A percentile compares a stretch with the other conserved stretches of the same genome.
Conservation (phyloP, 2,329 filamentous ascomycete genomes). For the Cadophora luteo-olivacea region DNA sequence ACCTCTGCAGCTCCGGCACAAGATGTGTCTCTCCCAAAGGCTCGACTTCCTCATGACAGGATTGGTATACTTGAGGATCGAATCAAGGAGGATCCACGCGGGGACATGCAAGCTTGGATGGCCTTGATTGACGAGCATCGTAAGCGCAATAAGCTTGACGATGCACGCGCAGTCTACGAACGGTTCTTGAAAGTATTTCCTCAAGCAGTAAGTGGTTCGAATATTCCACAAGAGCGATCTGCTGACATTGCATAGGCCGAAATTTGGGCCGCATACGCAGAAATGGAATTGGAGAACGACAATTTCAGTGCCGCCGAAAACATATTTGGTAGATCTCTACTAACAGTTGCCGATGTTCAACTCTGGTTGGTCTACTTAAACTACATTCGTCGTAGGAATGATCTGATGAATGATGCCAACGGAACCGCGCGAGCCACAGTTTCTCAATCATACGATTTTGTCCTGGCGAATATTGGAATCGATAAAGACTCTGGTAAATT, state of each 20-base stretch:
- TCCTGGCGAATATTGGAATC: conserved; percentile 86
- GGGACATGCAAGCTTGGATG: conserved; percentile 92
- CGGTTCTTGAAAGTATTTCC: conserved; percentile 90
- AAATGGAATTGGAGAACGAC: conserved; percentile 88
- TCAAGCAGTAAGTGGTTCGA: conserved; percentile 74
- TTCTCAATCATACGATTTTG: conserved; percentile 88
- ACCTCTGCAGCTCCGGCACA: conserved; percentile 38
- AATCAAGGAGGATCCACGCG: conserved; percentile 89
- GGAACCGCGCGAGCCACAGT: conserved; percentile 81
- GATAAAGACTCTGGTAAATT: conserved; percentile 89
- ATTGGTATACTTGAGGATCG: conserved; percentile 75
- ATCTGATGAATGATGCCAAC: conserved; percentile 78
- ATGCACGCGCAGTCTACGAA: conserved; percentile 80
- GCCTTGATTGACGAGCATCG: conserved; percentile 85
- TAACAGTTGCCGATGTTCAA: conserved; percentile 80
- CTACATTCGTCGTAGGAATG: conserved; percentile 91
- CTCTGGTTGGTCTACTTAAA: conserved; percentile 95
- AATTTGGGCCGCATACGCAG: conserved; percentile 86
- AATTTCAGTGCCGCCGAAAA: conserved; percentile 81
- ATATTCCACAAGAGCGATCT: conserved; percentile 20
- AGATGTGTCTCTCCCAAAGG: conserved; percentile 42
- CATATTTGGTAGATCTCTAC: conserved; percentile 82
- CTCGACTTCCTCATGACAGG: conserved; percentile 46
- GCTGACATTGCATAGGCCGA: conserved; percentile 71
- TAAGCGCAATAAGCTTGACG: conserved; percentile 80